Conservation (phyloP, 1,284 basidiomycete species). For the Cryptococcus sp. region DNA sequence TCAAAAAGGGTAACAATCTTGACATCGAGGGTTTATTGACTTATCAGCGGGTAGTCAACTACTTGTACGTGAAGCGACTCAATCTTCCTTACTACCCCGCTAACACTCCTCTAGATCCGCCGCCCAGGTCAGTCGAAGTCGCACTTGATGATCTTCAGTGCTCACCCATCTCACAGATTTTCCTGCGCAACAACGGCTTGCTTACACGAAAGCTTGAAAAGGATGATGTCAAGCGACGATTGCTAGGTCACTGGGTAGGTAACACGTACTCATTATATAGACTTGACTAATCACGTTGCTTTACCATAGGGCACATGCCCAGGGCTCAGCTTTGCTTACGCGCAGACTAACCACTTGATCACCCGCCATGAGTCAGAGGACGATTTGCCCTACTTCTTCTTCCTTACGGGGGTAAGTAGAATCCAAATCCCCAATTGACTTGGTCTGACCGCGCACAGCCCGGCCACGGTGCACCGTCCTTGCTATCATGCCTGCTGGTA, state of each 20-base stretch:
- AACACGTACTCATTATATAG: neutral
- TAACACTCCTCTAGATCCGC: conserved; percentile 14
- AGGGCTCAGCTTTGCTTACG: conserved; percentile 73
- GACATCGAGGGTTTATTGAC: conserved; percentile 52
- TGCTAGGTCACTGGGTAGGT: conserved; percentile 59
- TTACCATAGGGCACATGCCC: conserved; percentile 53
- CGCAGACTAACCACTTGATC: conserved; percentile 75
- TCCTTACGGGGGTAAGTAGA: conserved; percentile 58
- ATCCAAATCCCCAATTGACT: neutral
- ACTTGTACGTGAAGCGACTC: conserved; percentile 35
- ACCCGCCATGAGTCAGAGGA: conserved; percentile 54
- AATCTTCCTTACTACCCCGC: neutral
- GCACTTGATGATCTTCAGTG: neutral
- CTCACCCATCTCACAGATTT: conserved; percentile 62
- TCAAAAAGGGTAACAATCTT: conserved; percentile 27
- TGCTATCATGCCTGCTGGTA: conserved; percentile 76
- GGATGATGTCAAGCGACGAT: conserved; percentile 71
- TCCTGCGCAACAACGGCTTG: conserved; percentile 71
- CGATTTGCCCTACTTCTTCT: conserved; percentile 59
- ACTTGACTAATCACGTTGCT: neutral
- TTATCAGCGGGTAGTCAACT: conserved; percentile 53
- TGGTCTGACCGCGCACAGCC: conserved; percentile 52
- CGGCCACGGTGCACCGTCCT: conserved; percentile 78
- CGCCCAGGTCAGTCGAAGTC: conserved; percentile 13
- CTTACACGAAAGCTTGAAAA: conserved; percentile 61